Evolutionary conservation across 176 grass and related monocot genomes (phyloP).

Genomic region (Carex littledalei): DNA sequence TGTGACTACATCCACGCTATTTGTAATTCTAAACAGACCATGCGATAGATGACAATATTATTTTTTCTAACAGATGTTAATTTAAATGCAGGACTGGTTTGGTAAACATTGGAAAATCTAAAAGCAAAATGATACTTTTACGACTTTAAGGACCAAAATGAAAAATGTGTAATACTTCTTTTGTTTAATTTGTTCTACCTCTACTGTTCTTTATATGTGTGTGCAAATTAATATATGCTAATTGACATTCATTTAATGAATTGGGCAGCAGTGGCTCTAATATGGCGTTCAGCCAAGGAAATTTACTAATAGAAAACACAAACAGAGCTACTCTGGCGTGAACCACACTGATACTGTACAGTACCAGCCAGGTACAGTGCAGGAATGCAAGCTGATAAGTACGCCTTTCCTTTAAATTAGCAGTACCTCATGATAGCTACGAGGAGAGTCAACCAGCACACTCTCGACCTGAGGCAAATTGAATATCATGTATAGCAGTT

Average conservation of each 20-base stretch:
- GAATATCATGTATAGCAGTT: slow-evolving; percentile 19
- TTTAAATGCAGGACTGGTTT: neutral
- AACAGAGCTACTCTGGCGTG: neutral
- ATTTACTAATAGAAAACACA: neutral
- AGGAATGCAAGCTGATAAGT: slow-evolving; percentile 3
- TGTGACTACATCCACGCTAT: neutral
- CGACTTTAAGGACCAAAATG: neutral
- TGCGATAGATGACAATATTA: neutral
- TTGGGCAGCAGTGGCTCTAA: neutral
- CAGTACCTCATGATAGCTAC: slow-evolving; percentile 83
- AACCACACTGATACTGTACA: neutral
- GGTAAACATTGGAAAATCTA: neutral
- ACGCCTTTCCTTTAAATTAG: neutral
- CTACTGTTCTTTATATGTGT: neutral
- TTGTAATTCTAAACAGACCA: neutral
- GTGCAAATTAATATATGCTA: neutral
- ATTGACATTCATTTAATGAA: neutral
- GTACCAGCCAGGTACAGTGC: neutral
- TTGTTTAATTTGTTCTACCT: neutral
- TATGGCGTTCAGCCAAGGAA: neutral
- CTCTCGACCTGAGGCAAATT: slow-evolving; percentile 58
- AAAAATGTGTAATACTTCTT: too few species aligned
- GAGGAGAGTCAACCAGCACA: slow-evolving; percentile 90
- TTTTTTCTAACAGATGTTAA: neutral
- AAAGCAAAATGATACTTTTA: neutral